Base-by-base conservation (phyloP, 768 basidiomycete genomes). In the Boletus insuetus region DNA sequence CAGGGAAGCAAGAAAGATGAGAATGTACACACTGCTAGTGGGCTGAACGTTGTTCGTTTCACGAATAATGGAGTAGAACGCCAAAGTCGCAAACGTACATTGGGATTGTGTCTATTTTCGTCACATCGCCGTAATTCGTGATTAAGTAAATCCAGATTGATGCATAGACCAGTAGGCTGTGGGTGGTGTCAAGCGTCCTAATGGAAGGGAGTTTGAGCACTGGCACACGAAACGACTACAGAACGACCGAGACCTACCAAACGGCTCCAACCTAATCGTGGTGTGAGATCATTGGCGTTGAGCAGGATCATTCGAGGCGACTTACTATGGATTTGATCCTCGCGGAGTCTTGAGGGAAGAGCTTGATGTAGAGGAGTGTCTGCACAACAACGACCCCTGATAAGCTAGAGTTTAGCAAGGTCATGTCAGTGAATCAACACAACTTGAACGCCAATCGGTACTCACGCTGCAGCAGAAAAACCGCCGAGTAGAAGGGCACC, bases 61-160 rank as follows among this genome's bases (percentile, higher is more conserved):
- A 42, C 49, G 29, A 50, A 19, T 31, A 19, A 32, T 12, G 26
- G n/a, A 31, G 26, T 10, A 19, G 9, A 34, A 20, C 6, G 17
- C 3, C 0, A 46, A 39, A 50, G 29, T 46, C 7, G 40, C 19
- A 42, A 22, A 54, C 57, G n/a, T 55, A 81, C 82, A 74, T 74
- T 16, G 80, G 75, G 46, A 83, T 77, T 16, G 51, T 64, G 53
- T 81, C 76, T 35, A 79, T 75, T 31, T 65, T 69, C 3, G 51
- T 46, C 4, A 50, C 50, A 9, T 76, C 56, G 0, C 82, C 82
- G 40, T 73, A 83, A 55, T 77, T 64, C 1, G 54, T 49, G 51
- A 83, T 77, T 3, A 83, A 61, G 54, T 76, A 77, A 13, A 70
- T 70, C 74, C 78, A 77, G 41, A 79, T 61, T 1, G 77, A 73